Percentiles rank a stretch among this genome's conserved stretches.
These are phyloP conservation scores for Cryphonectria naterciae DNA, from an alignment of 2,329 filamentous ascomycete genomes.

Conservation along the genomic window DNA sequence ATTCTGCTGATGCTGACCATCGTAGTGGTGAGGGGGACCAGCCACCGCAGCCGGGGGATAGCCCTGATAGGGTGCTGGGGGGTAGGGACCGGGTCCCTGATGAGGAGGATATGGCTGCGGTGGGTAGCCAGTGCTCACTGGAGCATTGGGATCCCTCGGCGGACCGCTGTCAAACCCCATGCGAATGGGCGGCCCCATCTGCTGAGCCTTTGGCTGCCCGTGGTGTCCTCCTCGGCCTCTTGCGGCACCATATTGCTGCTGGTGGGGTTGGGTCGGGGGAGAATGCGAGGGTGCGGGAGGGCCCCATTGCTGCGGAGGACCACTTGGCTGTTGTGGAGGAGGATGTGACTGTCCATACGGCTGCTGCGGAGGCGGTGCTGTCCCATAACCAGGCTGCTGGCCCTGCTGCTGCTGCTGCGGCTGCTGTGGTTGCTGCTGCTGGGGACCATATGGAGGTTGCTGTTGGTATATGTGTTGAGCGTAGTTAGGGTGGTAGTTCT, in stretches of 20 bases:
- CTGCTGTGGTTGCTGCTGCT: conserved; percentile 42
- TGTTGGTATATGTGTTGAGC: conserved; percentile 57
- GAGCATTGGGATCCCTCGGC: conserved; percentile 47
- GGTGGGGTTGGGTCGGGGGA: conserved; percentile 38
- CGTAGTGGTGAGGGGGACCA: conserved; percentile 35
- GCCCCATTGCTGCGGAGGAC: conserved; percentile 49
- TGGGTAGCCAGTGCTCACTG: conserved; percentile 49
- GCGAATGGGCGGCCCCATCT: conserved; percentile 59
- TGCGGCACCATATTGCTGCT: conserved; percentile 47
- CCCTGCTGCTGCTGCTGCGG: conserved; percentile 41
- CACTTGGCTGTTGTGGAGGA: conserved; percentile 39
- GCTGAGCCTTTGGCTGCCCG: conserved; percentile 41
- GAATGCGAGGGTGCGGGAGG: conserved; percentile 38
- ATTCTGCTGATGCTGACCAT: conserved; percentile 42
- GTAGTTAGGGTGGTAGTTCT: conserved; percentile 64
- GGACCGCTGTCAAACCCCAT: conserved; percentile 55
- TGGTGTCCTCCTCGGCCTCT: conserved; percentile 47
- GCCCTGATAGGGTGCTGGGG: conserved; percentile 41
- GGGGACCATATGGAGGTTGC: conserved; percentile 30
- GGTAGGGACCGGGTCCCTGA: conserved; percentile 33
- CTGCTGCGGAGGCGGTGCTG: conserved; percentile 35
- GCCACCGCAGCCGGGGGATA: conserved; percentile 44
- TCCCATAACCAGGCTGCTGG: conserved; percentile 32
- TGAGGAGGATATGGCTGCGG: conserved; percentile 39
- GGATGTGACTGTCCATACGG: conserved; percentile 40